Evolutionary conservation across 2,329 filamentous ascomycete species (phyloP), one percentile per base, ranked within the genome.

Genomic region (Fusarium miscanthi): DNA sequence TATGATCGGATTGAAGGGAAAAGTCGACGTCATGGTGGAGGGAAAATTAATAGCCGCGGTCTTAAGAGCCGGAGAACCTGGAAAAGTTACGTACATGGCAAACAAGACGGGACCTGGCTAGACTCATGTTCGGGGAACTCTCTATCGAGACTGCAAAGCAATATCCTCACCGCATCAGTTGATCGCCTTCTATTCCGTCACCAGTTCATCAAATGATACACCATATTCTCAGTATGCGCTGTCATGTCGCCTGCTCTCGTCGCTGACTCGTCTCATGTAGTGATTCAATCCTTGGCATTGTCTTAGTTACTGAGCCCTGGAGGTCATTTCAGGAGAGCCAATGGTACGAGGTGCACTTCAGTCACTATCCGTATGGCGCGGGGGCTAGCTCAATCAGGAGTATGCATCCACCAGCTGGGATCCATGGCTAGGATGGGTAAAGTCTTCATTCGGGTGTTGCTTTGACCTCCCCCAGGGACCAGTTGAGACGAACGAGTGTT

Each of bases 321-420:
- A 54, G 48, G 66, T 66, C 67, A 77, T 76, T 72, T 76, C 63
- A 57, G 52, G 59, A 30, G 43, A 63, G 40, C 73, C 73, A 77
- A 77, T 77, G 37, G 57, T 67, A 45, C 33, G 43, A 51, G 14
- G 38, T 35, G 35, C 57, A 40, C 33, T 46, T 64, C 64, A 68
- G 57, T 63, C 40, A 51, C 53, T 69, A 58, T 57, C 61, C 56
- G 66, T 21, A 66, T 74, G 63, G 73, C 72, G 75, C 51, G 35
- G 33, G 43, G 51, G 56, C 70, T 74, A 65, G 23, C 75, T 74
- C n/a, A 30, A 66, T 71, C 48, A 41, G 72, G 65, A 62, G 42
- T 45, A 52, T 61, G 21, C 58, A 48, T 23, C 56, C 62, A 42
- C 51, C 45, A 33, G n/a, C 37, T 52, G 38, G n/a, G 42, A 27